These are phyloP conservation scores for Corymbia citriodora DNA, from an alignment of 441 rosid species.

Conservation along the genomic window DNA sequence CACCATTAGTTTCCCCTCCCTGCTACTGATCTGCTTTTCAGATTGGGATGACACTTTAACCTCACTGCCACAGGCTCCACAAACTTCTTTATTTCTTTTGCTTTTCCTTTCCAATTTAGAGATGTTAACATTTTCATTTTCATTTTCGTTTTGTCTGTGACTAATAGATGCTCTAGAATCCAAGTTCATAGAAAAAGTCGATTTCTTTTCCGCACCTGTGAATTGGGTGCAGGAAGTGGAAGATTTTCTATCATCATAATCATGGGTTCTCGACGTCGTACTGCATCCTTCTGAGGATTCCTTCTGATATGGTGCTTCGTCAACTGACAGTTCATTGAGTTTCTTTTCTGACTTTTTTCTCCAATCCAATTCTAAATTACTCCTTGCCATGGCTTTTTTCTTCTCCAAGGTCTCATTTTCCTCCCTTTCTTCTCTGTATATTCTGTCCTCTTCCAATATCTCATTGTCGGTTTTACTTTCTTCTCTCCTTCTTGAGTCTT, in stretches of 20 bases:
- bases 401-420: conserved; percentile 11
- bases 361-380: conserved; percentile 43
- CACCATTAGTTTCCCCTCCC: conserved; percentile 27
- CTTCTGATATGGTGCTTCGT: conserved; percentile 33
- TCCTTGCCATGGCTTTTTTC: conserved; percentile 19
- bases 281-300: conserved; percentile 30
- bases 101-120: conserved; percentile 32
- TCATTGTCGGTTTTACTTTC: conserved; percentile 14
- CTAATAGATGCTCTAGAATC: conserved; percentile 34
- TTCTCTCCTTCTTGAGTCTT: conserved; percentile 12
- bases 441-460: conserved; percentile 17
- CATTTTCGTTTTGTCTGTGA: conserved; percentile 19
- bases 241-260: conserved; percentile 24
- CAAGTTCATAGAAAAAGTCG: conserved; percentile 19
- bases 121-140: conserved; percentile 13
- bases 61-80: conserved; percentile 31
- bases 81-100: conserved; percentile 31
- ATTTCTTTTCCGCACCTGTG: conserved; percentile 25
- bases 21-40: conserved; percentile 25
- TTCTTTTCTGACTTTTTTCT: conserved; percentile 74
- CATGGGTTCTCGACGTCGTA: conserved; percentile 19
- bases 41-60: conserved; percentile 31
- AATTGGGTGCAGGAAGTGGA: conserved; percentile 26
- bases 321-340: conserved; percentile 36
- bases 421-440: conserved; percentile 6